A percentile compares a stretch with the other conserved stretches of the same genome.
phyloP scores from a whole-genome alignment of 1,139 yeast species.

The Yamadazyma mexicana region DNA sequence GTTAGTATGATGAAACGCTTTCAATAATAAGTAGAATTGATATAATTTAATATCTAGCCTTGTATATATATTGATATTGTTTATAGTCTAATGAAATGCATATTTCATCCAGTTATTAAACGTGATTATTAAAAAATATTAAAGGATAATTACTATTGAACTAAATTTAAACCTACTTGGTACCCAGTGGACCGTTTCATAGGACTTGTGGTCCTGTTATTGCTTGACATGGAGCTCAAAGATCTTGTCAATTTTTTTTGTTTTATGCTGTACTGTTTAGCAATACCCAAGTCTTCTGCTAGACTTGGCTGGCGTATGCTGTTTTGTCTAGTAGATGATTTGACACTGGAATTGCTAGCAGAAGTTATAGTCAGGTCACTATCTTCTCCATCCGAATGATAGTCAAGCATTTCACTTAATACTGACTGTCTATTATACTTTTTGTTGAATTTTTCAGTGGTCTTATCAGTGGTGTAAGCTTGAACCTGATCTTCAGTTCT shows the following conservation, averaged over 20 bases:
- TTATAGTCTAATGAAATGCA: constrained; percentile 9
- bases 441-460: constrained; percentile 24
- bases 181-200: constrained; percentile 23
- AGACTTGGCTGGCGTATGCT: constrained; percentile 9
- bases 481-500: background rate
- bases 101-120: background rate
- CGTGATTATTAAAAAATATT: background rate
- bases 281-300: constrained; percentile 13
- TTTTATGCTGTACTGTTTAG: constrained; percentile 23
- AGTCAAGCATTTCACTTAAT: constrained; percentile 49
- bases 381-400: constrained; percentile 26
- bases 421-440: constrained; percentile 39
- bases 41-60: constrained; percentile 7
- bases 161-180: constrained; percentile 15
- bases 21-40: constrained; percentile 4
- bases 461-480: constrained; percentile 16
- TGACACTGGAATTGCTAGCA: background rate
- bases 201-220: constrained; percentile 13
- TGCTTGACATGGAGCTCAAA: constrained; percentile 16
- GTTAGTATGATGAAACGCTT: background rate
- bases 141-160: constrained; percentile 2
- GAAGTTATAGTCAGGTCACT: background rate
- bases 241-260: constrained; percentile 12
- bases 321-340: constrained; percentile 1
- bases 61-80: constrained; percentile 19